phyloP scores from a whole-genome alignment of 1,284 basidiomycete genomes.

The Rhodotorula sp. region DNA sequence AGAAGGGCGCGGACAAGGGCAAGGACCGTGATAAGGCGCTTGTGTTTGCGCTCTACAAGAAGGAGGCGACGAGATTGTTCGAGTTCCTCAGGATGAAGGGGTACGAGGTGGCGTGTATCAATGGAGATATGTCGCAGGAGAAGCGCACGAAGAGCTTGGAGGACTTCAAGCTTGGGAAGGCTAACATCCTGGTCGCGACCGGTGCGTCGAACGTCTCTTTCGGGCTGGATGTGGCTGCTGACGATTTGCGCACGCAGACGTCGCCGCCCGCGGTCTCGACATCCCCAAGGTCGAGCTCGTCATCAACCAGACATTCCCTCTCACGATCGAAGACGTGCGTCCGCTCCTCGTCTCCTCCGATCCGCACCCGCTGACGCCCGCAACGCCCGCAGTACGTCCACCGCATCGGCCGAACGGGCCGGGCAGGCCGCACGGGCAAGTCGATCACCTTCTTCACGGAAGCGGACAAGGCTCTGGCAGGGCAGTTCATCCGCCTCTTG shows the following conservation, averaged over 20 bases:
- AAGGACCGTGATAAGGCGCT: constrained; percentile 68
- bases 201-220: constrained; percentile 6
- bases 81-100: constrained; percentile 73
- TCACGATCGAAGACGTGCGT: constrained; percentile 72
- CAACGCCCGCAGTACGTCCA: constrained; percentile 76
- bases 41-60: constrained; percentile 97
- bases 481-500: constrained; percentile 88
- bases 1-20: constrained; percentile 44
- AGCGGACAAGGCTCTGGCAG: constrained; percentile 56
- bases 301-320: constrained; percentile 90
- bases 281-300: constrained; percentile 87
- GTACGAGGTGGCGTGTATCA: constrained; percentile 75
- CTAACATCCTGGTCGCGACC: constrained; percentile 86
- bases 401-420: constrained; percentile 92
- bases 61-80: constrained; percentile 88
- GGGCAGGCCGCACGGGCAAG: constrained; percentile 86
- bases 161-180: constrained; percentile 81
- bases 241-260: constrained; percentile 56
- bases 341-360: not conserved
- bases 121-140: constrained; percentile 87
- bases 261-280: constrained; percentile 93
- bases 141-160: constrained; percentile 84
- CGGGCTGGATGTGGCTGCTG: too few relatives aligned
- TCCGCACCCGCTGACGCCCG: constrained; percentile 25
- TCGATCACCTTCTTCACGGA: constrained; percentile 90